Evolutionary conservation across 768 basidiomycete genomes (phyloP), one percentile per base, ranked within the genome.

Genomic region (Tricholoma sp.): DNA sequence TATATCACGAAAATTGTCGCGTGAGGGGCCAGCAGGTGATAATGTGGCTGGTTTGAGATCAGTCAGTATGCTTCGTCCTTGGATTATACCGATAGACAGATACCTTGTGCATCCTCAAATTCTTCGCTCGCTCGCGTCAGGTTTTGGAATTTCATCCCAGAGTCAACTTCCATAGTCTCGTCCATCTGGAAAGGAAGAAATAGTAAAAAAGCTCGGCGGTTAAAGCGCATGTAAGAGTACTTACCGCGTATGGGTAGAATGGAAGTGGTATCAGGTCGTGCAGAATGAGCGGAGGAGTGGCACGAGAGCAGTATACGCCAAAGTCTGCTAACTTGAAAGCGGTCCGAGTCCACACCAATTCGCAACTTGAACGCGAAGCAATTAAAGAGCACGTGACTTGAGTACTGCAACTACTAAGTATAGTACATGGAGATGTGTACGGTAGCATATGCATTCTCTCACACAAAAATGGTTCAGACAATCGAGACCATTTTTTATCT

Each of bases 1-100:
- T 57, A 92, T 81, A 56, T 92, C 89, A 53, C 85, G 83, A 65
- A 89, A 88, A 54, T 69, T 75, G 63, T 86, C 85, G 55, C 82
- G 82, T 56, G 74, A 58, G 59, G 66, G 61, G 58, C 66, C 55
- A 31, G 63, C 63, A 18, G 60, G 63, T 29, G 63, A 59, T 53
- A 58, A 58, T 28, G 59, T 58, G 24, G 59, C 61, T 64, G 51
- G 32, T 55, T 50, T 24, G 51, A 29, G 15, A 45, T 52, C 1
- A 18, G 47, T 58, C 48, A 59, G 56, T 18, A 37, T 33, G 24
- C 18, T 50, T 31, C 17, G 36, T 13, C n/a, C 34, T 55, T 36
- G 15, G 13, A 10, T 5, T 17, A 58, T 52, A 50, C 37, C 33
- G 31, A 33, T 12, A 1, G 24, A 33, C 8, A 24, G 4, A 33